Percentiles rank a stretch among this genome's conserved stretches.
phyloP scores from a whole-genome alignment of 352 stramenopile species.

The Aphanomyces invadans region DNA sequence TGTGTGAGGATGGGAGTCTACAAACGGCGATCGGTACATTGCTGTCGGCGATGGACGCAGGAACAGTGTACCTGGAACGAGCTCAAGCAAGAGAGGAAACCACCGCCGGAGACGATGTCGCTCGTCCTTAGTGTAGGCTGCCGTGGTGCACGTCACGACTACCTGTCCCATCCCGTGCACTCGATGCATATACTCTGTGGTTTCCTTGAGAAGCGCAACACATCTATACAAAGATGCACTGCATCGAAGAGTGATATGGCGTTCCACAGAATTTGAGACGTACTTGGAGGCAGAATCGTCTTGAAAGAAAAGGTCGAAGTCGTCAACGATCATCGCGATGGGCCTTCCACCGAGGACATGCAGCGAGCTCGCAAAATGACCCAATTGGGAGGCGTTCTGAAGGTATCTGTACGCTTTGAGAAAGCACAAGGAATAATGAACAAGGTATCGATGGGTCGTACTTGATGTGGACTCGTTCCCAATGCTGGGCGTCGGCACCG shows the following conservation, averaged over 20 bases:
- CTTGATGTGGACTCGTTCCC: constrained; percentile 20
- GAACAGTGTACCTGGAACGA: constrained; percentile 3
- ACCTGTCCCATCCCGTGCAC: background rate
- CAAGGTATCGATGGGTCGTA: background rate
- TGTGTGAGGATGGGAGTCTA: background rate
- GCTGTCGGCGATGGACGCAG: background rate
- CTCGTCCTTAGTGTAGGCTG: background rate
- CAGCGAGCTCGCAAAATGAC: constrained; percentile 20
- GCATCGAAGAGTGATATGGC: background rate
- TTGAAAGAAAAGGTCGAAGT: constrained; percentile 21
- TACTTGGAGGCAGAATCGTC: background rate
- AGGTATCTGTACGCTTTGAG: constrained; percentile 12
- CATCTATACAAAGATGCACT: constrained; percentile 1
- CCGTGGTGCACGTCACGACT: background rate
- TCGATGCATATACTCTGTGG: constrained; percentile 18
- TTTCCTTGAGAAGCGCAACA: constrained; percentile 21
- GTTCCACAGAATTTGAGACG: background rate
- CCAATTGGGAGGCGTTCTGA: constrained; percentile 7
- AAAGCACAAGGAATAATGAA: background rate
- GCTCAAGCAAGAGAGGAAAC: constrained; percentile 7
- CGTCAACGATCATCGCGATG: constrained; percentile 22
- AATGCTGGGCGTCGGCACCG: constrained; percentile 9
- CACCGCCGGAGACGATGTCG: constrained; percentile 4
- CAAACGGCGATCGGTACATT: background rate
- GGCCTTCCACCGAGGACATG: constrained; percentile 13